A percentile compares a stretch with the other conserved stretches of the same genome.
Conservation (phyloP, 352 stramenopile species). For the Phytophthora citricola region DNA sequence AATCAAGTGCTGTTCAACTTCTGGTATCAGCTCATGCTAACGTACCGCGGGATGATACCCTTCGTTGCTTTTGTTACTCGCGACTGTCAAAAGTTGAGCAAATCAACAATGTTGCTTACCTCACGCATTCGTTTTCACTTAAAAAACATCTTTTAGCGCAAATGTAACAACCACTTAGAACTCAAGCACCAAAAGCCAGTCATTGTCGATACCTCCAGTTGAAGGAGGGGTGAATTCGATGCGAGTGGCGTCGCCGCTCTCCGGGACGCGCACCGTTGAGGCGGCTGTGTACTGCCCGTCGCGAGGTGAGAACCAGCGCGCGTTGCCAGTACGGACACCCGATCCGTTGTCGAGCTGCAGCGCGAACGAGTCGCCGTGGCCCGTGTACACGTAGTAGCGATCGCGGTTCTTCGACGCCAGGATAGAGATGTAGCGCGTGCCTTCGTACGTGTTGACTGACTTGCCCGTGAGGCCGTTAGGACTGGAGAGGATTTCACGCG, state of each 20-base stretch:
- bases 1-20: constrained; percentile 1
- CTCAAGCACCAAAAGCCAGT: not conserved
- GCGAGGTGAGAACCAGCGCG: not conserved
- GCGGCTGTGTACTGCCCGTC: not conserved
- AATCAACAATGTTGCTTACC: no score
- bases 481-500: not conserved
- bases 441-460: constrained; percentile 2
- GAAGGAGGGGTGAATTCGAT: not conserved
- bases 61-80: not conserved
- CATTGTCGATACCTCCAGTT: not conserved
- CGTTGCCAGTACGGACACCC: not conserved
- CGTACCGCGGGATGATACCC: not conserved
- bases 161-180: not conserved
- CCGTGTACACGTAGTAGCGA: not conserved
- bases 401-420: not conserved
- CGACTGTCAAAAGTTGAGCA: not conserved
- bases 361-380: not conserved
- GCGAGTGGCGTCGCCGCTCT: not conserved
- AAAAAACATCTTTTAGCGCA: no score
- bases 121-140: no score
- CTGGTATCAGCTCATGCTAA: not conserved
- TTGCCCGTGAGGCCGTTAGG: not conserved
- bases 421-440: not conserved
- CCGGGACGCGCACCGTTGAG: not conserved
- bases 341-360: not conserved